phyloP scores from a whole-genome alignment of 139 green algal genomes.

The Zygnema circumcarinatum region DNA sequence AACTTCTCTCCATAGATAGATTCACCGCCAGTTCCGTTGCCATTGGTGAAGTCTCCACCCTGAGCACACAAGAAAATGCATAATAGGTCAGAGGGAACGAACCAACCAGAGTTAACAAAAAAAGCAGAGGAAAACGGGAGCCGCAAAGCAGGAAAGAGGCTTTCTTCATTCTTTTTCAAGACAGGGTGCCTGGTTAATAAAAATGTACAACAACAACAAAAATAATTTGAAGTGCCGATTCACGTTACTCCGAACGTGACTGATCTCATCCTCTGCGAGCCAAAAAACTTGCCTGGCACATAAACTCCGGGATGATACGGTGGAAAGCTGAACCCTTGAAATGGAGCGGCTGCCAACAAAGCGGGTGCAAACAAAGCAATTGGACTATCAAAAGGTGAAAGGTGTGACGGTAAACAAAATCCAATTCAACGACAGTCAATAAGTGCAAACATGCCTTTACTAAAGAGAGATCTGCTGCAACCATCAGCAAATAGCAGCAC shows the following conservation, averaged over 20 bases:
- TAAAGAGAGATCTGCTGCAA: background rate
- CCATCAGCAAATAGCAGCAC: no score
- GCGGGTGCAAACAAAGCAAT: conserved; percentile 57
- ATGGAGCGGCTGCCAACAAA: conserved; percentile 60
- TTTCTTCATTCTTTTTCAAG: no score
- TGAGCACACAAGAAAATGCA: conserved; percentile 44
- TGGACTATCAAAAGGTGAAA: background rate
- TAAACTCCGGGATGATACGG: conserved; percentile 67
- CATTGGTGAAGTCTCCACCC: conserved; percentile 68
- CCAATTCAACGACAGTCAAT: background rate
- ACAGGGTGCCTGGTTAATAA: no score
- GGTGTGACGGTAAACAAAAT: background rate
- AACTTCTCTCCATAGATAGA: conserved; percentile 69
- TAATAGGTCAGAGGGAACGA: background rate
- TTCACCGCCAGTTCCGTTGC: conserved; percentile 68
- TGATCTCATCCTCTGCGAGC: no score
- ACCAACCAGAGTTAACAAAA: background rate
- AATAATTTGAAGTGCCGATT: no score
- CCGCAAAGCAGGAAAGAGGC: no score
- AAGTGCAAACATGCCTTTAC: background rate
- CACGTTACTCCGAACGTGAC: no score
- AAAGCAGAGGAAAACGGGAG: background rate
- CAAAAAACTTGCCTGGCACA: conserved; percentile 51
- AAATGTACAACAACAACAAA: no score
- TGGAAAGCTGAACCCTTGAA: conserved; percentile 69